These are phyloP conservation scores for Tetrahymena malaccensis DNA, from an alignment of 73 alveolate genomes.

Conservation along the genomic window DNA sequence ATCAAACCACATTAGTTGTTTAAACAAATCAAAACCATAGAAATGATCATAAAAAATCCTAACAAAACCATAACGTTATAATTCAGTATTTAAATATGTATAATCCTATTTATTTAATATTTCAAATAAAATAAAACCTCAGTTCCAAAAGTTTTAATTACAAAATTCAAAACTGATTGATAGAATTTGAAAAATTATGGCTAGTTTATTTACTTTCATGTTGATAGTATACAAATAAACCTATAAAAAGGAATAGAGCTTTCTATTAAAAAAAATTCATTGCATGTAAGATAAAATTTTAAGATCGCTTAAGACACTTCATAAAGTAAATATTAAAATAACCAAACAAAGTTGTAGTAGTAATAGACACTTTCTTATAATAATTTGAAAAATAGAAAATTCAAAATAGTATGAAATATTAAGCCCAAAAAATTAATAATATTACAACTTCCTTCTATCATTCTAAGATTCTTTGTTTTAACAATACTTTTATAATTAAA, in stretches of 20 bases:
- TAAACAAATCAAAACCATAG: too few species aligned
- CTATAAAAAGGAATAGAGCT: not conserved
- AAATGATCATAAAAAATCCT: not conserved
- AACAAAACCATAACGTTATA: not conserved
- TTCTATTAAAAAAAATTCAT: too few species aligned
- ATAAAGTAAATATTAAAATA: too few species aligned
- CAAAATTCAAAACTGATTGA: not conserved
- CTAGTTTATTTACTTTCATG: not conserved
- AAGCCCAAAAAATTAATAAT: not conserved
- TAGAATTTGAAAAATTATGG: not conserved
- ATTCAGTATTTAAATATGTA: not conserved
- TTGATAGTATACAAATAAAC: too few species aligned
- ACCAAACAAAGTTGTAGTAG: too few species aligned
- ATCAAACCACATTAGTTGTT: not conserved
- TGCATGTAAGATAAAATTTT: not conserved
- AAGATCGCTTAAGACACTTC: too few species aligned
- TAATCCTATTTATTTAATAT: too few species aligned
- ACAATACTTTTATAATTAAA: not conserved
- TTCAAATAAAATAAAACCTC: not conserved
- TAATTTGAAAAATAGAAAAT: not conserved
- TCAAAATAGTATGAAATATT: not conserved
- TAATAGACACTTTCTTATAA: not conserved
- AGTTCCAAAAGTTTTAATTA: not conserved
- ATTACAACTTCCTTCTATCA: not conserved
- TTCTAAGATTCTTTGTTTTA: not conserved